These are phyloP conservation scores for Castanopsis chinensis DNA, from an alignment of 306 rosid genomes.

Conservation along the genomic window DNA sequence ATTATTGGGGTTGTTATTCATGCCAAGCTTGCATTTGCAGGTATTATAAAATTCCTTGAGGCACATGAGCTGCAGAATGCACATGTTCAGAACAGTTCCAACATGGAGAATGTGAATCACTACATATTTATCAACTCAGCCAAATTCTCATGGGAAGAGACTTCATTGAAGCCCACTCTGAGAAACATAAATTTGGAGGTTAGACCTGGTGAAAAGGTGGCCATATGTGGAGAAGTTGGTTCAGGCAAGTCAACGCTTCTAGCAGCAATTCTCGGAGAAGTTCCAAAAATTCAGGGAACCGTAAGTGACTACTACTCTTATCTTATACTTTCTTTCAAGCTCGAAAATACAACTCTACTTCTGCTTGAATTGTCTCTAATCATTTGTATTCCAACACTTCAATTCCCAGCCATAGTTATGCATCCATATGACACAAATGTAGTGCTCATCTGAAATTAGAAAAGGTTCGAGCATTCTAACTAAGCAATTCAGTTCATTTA, in stretches of 20 bases:
- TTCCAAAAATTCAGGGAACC: conserved; percentile 49
- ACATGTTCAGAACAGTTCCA: conserved; percentile 14
- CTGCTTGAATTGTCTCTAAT: no score
- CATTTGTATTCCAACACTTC: background rate
- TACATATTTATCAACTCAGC: conserved; percentile 47
- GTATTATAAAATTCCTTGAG: conserved; percentile 58
- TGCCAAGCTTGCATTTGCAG: conserved; percentile 62
- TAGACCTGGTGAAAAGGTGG: conserved; percentile 57
- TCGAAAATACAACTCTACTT: no score
- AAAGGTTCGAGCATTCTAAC: no score
- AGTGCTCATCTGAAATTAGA: no score
- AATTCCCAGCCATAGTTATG: background rate
- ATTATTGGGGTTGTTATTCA: conserved; percentile 62
- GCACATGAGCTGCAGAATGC: conserved; percentile 56
- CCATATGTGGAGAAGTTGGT: conserved; percentile 86
- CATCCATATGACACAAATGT: background rate
- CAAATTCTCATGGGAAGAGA: conserved; percentile 67
- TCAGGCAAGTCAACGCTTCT: conserved; percentile 82
- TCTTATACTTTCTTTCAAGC: background rate
- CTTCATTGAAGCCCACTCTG: conserved; percentile 44
- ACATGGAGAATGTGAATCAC: conserved; percentile 11
- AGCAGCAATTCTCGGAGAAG: conserved; percentile 71
- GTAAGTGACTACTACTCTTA: conserved; percentile 38
- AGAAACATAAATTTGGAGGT: conserved; percentile 50
- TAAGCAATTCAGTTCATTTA: background rate